Base-by-base conservation (phyloP, 768 basidiomycete species). In the Amanita exitialis region DNA sequence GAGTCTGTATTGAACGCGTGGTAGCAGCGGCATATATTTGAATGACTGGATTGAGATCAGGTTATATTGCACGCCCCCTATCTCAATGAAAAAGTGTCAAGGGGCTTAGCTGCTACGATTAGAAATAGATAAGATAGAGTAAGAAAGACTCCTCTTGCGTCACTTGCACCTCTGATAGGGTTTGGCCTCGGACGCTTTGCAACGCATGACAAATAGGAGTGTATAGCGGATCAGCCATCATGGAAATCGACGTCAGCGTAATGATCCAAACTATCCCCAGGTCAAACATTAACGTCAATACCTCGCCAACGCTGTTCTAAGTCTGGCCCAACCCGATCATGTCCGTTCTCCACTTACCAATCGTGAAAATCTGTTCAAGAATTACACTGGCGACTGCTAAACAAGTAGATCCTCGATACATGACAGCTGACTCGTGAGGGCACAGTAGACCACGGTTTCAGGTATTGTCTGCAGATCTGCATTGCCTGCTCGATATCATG, bases 271-370 rank as follows among this genome's bases (percentile, higher is more conserved):
- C 15, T 15, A 38, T 37, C 10, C 28, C 42, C 23, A 25, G 15
- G 25, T 28, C 15, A n/a, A 28, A 44, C n/a, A 27, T 25, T 44
- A 44, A 44, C 23, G 23, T 44, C 43, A 44, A 44, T 9, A 10
- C 5, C 9, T 47, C 3, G 21, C 16, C 45, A 47, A 36, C 27
- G 35, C 18, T 12, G 37, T 47, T 47, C 21, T 28, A 27, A 36
- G 35, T 47, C 16, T 23, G 35, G 16, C n/a, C 6, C 35, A 48
- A n/a, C 15, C 35, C 47, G 47, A 48, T 48, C 47, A 48, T 20
- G 15, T 2, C 36, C 47, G 23, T 27, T 48, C 36, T 38, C 47
- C 47, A 48, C 47, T 39, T 27, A n/a, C 36, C 25, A 25, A 27
- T 48, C 47, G 35, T 16, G 36, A 6, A 27, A 5, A 27, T 36